A percentile compares a stretch with the other conserved stretches of the same genome.
Conservation (phyloP, 2,329 filamentous ascomycete species). For the Neofusicoccum kwambonambiense region DNA sequence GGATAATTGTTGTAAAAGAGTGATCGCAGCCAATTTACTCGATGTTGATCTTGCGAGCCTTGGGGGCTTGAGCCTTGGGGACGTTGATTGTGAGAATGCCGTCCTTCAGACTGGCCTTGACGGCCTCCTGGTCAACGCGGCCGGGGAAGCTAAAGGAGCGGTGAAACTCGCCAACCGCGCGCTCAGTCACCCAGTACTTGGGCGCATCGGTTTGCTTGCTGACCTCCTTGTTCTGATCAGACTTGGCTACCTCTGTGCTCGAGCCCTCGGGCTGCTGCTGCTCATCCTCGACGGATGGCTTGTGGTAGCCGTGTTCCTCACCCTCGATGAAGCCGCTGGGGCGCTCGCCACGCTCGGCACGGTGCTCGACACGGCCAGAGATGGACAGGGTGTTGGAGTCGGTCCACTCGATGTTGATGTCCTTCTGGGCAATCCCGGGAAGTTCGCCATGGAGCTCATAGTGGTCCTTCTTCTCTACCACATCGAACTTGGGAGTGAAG, state of each 20-base stretch:
- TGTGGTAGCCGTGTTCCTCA: constrained; percentile 35
- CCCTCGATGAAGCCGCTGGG: constrained; percentile 50
- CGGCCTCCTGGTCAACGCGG: constrained; percentile 59
- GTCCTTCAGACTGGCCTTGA: constrained; percentile 61
- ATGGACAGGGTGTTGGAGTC: constrained; percentile 72
- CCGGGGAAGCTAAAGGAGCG: constrained; percentile 59
- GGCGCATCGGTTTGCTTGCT: constrained; percentile 40
- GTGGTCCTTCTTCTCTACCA: constrained; percentile 64
- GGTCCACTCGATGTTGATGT: constrained; percentile 75
- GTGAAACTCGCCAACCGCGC: constrained; percentile 59
- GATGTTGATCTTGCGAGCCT: constrained; percentile 55
- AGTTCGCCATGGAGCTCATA: constrained; percentile 82
- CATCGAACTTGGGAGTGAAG: constrained; percentile 77
- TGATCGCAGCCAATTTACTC: constrained; percentile 40
- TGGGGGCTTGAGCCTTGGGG: constrained; percentile 53
- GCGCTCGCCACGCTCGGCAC: constrained; percentile 56
- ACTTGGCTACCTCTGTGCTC: constrained; percentile 28
- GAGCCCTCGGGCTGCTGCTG: constrained; percentile 18
- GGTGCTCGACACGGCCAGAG: constrained; percentile 67
- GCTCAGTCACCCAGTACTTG: constrained; percentile 70
- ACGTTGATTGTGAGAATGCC: constrained; percentile 58
- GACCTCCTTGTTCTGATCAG: constrained; percentile 38
- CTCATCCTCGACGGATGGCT: constrained; percentile 67
- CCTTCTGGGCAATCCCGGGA: constrained; percentile 70
- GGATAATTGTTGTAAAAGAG: background rate